Evolutionary conservation across 2,329 filamentous ascomycete species (phyloP).

Genomic region (Aspergillus pseudoglaucus): DNA sequence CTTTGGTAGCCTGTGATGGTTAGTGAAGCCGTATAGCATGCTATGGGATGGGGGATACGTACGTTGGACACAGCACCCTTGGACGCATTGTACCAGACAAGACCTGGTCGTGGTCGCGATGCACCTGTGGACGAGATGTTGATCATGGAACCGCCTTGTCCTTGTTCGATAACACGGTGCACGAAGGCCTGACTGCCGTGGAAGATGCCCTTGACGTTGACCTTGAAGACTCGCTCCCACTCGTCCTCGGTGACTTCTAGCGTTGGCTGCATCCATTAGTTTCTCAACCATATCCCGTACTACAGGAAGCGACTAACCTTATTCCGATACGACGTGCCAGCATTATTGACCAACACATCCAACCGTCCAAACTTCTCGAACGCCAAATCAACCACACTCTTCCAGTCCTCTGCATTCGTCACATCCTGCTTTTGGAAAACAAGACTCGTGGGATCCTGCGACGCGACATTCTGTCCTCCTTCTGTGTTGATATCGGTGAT

Average conservation of each 20-base stretch:
- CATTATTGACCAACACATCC: conserved; percentile 44
- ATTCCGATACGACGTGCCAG: conserved; percentile 37
- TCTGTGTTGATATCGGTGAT: conserved; percentile 36
- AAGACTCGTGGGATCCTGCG: conserved; percentile 22
- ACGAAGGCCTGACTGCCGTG: conserved; percentile 29
- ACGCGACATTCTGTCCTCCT: conserved; percentile 26
- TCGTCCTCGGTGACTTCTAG: conserved; percentile 38
- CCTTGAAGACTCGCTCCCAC: conserved; percentile 39
- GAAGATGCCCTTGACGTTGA: conserved; percentile 41
- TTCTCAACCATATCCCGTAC: too few relatives aligned
- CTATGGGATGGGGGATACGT: conserved; percentile 4
- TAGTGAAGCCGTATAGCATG: neutral
- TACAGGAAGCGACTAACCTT: too few relatives aligned
- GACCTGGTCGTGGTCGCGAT: conserved; percentile 34
- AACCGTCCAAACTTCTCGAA: conserved; percentile 29
- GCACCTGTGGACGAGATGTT: conserved; percentile 42
- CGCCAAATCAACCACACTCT: conserved; percentile 20
- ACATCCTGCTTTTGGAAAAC: conserved; percentile 32
- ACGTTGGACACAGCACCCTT: conserved; percentile 42
- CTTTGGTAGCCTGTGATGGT: conserved; percentile 52
- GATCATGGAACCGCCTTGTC: conserved; percentile 37
- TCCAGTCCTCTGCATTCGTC: conserved; percentile 29
- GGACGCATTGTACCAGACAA: conserved; percentile 43
- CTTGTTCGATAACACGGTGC: conserved; percentile 32
- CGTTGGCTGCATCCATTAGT: conserved; percentile 29